A percentile compares a stretch with the other conserved stretches of the same genome.
phyloP scores from a whole-genome alignment of 2,329 filamentous ascomycete genomes.

The Botrytis medusae region DNA sequence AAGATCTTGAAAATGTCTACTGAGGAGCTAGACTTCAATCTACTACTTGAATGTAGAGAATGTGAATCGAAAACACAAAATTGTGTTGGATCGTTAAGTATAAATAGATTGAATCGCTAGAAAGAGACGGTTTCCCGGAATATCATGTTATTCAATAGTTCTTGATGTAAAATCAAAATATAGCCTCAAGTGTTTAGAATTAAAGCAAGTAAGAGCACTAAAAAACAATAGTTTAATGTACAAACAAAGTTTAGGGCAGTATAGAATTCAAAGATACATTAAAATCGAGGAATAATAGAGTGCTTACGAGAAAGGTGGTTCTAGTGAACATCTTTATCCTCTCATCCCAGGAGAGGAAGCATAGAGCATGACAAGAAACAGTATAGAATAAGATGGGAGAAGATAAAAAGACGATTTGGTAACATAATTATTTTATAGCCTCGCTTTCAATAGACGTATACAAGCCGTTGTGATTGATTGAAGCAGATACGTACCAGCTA shows the following conservation, averaged over 20 bases:
- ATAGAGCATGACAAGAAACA: neutral
- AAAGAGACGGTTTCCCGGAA: neutral
- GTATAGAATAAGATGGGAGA: neutral
- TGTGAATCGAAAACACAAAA: neutral
- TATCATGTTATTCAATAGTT: neutral
- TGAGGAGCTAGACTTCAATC: accelerated
- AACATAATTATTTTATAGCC: neutral
- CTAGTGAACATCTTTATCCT: neutral
- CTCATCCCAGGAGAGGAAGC: neutral
- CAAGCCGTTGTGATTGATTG: neutral
- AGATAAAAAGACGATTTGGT: neutral
- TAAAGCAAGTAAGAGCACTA: neutral
- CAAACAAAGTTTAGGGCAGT: too few species aligned
- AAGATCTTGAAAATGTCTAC: neutral
- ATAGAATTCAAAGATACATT: neutral
- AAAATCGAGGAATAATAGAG: neutral
- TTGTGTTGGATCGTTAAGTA: neutral
- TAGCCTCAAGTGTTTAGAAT: neutral
- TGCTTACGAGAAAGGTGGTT: neutral
- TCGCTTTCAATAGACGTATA: neutral
- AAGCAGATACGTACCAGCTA: neutral
- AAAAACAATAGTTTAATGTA: neutral
- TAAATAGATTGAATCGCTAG: neutral
- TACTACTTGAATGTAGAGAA: neutral
- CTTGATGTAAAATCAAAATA: neutral